Conservation (phyloP, 2,329 filamentous ascomycete species). For the Chrysosporium keratinophilum region DNA sequence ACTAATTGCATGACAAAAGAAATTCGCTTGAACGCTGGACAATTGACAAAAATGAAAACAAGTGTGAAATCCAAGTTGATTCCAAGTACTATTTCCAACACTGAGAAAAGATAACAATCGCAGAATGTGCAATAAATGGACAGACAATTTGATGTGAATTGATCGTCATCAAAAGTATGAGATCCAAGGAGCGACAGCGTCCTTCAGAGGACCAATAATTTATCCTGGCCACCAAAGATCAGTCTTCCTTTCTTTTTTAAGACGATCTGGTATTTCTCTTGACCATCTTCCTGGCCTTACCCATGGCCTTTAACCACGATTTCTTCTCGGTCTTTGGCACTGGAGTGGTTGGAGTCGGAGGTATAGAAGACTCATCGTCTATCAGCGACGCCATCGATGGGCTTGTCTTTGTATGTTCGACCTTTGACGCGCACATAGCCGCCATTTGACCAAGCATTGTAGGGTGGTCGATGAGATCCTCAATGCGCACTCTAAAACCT, state of each 20-base stretch:
- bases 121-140: no score
- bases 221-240: neutral
- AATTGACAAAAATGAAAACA: neutral
- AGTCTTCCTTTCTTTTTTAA: constrained; percentile 12
- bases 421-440: constrained; percentile 16
- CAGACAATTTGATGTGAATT: no score
- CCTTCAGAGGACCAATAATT: no score
- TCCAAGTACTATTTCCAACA: neutral
- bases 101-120: neutral
- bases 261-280: constrained; percentile 15
- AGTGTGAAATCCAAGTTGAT: neutral
- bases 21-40: neutral
- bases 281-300: constrained; percentile 14
- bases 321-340: constrained; percentile 13
- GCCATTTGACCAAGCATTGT: constrained; percentile 36
- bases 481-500: constrained; percentile 30
- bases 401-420: constrained; percentile 5
- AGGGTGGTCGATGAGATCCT: constrained; percentile 33
- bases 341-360: constrained; percentile 5
- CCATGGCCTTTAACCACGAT: constrained; percentile 14
- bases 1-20: neutral
- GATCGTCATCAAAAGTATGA: neutral
- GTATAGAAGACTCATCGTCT: constrained; percentile 6
- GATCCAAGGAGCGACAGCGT: neutral
- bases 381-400: constrained; percentile 12